phyloP scores from a whole-genome alignment of 2,329 filamentous ascomycete species.

The Paracamarosporium sp. region DNA sequence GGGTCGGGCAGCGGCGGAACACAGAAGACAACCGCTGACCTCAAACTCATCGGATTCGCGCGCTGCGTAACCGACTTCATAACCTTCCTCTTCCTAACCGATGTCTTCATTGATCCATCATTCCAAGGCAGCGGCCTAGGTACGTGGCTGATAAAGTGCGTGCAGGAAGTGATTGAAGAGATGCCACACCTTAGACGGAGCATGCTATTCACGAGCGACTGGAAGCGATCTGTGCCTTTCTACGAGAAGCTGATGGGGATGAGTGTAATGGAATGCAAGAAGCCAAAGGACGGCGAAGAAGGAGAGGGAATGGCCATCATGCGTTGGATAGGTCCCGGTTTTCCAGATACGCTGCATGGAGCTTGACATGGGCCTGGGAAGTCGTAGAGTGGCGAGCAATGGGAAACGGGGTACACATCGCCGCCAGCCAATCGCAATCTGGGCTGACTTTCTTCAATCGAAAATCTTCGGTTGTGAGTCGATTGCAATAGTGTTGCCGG shows the following conservation, averaged over 20 bases:
- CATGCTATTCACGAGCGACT: conserved; percentile 16
- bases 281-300: neutral
- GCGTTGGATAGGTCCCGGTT: conserved; percentile 11
- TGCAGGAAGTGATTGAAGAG: conserved; percentile 13
- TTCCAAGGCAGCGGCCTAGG: conserved; percentile 14
- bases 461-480: neutral
- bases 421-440: no score
- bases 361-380: no score
- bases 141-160: conserved; percentile 13
- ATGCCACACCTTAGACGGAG: conserved; percentile 15
- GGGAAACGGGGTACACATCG: no score
- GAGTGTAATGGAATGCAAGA: conserved; percentile 5
- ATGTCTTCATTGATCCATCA: conserved; percentile 14
- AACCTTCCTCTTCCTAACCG: conserved; percentile 16
- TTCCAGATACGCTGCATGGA: neutral
- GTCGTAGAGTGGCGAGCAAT: no score
- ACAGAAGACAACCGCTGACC: no score
- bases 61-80: conserved; percentile 17
- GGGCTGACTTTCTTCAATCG: neutral
- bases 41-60: conserved; percentile 12
- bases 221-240: conserved; percentile 16
- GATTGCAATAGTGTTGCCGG: no score
- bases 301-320: conserved; percentile 7
- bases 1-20: no score
- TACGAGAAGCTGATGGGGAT: conserved; percentile 17